Evolutionary conservation across 2,329 filamentous ascomycete species (phyloP).

Genomic region (Nemania sp.): DNA sequence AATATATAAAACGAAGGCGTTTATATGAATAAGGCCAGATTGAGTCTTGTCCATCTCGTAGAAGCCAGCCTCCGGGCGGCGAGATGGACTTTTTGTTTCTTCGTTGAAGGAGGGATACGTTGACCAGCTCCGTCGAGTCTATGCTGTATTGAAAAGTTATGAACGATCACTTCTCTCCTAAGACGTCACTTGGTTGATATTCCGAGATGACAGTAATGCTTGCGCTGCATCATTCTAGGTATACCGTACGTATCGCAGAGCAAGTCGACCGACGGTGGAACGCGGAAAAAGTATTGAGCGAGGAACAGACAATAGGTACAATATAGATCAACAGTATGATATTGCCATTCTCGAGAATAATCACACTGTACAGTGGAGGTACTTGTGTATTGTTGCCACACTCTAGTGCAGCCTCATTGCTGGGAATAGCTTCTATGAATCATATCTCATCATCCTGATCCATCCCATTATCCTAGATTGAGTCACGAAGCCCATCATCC

Average conservation of each 20-base stretch:
- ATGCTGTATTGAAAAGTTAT: not conserved
- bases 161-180: not conserved
- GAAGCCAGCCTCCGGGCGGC: too few relatives aligned
- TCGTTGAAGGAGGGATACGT: not conserved
- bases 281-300: too few relatives aligned
- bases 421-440: constrained; percentile 29
- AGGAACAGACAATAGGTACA: too few relatives aligned
- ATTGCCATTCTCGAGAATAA: not conserved
- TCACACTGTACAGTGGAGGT: not conserved
- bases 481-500: not conserved
- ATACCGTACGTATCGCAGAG: not conserved
- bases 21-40: not conserved
- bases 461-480: not conserved
- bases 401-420: not conserved
- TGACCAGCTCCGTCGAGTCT: not conserved
- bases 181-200: not conserved
- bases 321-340: not conserved
- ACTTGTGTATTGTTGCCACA: not conserved
- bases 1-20: constrained; percentile 3
- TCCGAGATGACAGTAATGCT: not conserved
- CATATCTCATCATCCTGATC: constrained; percentile 29
- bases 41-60: not conserved
- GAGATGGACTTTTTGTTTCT: too few relatives aligned
- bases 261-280: not conserved
- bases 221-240: not conserved